Percentiles rank a stretch among this genome's conserved stretches.
phyloP scores from a whole-genome alignment of 2,329 filamentous ascomycete genomes.

The Calonectria pteridis region DNA sequence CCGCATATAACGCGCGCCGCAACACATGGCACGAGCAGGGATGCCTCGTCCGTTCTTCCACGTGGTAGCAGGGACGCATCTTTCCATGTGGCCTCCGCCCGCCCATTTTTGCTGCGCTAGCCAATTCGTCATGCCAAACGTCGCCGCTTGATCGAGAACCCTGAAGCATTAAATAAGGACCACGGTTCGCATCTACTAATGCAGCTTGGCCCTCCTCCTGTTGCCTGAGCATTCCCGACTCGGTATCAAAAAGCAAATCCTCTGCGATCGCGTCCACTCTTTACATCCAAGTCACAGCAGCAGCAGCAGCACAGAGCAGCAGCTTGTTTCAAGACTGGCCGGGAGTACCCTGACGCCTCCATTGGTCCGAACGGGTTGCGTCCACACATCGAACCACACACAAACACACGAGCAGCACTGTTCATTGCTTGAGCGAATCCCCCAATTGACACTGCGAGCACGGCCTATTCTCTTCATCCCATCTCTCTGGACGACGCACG shows the following conservation, averaged over 20 bases:
- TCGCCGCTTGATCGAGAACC: not conserved
- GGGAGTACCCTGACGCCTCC: not conserved
- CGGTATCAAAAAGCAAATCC: conserved; percentile 6
- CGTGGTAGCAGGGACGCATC: conserved; percentile 8
- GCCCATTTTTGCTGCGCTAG: not conserved
- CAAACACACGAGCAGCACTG: conserved; percentile 3
- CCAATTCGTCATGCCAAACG: not conserved
- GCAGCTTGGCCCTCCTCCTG: not conserved
- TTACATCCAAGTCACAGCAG: not conserved
- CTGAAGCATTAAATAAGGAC: conserved; percentile 10
- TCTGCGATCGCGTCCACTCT: conserved; percentile 10
- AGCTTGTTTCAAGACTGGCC: not conserved
- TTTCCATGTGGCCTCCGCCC: conserved; percentile 15
- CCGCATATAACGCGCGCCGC: not conserved
- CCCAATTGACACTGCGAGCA: not conserved
- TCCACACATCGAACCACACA: not conserved
- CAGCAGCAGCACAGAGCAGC: not conserved
- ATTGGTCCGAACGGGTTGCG: conserved; percentile 1
- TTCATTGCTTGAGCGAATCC: not conserved
- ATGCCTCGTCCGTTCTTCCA: not conserved
- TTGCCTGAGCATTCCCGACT: not conserved
- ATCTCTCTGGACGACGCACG: not conserved
- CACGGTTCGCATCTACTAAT: not conserved
- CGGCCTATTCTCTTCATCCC: not conserved
- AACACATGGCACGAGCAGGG: conserved; percentile 6